These are phyloP conservation scores for Naegleria fowleri DNA, from an alignment of 208 protist genomes.

Conservation along the genomic window DNA sequence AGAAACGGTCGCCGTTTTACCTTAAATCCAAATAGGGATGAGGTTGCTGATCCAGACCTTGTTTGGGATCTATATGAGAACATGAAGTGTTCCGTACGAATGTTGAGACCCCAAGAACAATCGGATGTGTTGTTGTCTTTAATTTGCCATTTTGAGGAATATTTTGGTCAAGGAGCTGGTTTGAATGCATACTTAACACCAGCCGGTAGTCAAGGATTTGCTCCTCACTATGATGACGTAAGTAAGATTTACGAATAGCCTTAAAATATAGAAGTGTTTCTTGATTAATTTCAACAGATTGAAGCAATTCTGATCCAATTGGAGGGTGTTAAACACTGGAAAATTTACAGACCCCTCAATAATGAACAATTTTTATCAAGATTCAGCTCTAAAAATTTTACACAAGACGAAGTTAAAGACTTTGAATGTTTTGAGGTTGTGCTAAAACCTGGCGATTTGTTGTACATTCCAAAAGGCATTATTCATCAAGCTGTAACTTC, in stretches of 20 bases:
- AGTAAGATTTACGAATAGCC: too few relatives aligned
- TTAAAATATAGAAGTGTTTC: too few relatives aligned
- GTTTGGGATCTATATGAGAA: background rate
- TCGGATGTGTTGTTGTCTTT: background rate
- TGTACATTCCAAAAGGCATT: slow-evolving; percentile 86
- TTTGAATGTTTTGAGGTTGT: slow-evolving; percentile 52
- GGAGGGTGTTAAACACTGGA: slow-evolving; percentile 82
- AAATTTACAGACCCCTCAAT: slow-evolving; percentile 65
- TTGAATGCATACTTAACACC: slow-evolving; percentile 89
- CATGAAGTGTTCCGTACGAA: background rate
- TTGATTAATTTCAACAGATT: slow-evolving; percentile 46
- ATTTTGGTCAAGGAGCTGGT: slow-evolving; percentile 72
- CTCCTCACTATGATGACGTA: slow-evolving; percentile 87
- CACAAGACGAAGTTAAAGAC: slow-evolving; percentile 62
- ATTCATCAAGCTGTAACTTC: slow-evolving; percentile 75
- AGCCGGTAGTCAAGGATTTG: slow-evolving; percentile 72
- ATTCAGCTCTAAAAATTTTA: slow-evolving; percentile 66
- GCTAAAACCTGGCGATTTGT: slow-evolving; percentile 74
- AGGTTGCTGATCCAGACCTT: background rate
- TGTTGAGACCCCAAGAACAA: background rate
- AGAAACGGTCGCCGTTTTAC: background rate
- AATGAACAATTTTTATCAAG: slow-evolving; percentile 58
- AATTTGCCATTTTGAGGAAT: slow-evolving; percentile 55
- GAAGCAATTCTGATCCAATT: slow-evolving; percentile 90
- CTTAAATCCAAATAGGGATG: background rate